Conservation (phyloP, 2,329 filamentous ascomycete species). For the Colletotrichum melonis region DNA sequence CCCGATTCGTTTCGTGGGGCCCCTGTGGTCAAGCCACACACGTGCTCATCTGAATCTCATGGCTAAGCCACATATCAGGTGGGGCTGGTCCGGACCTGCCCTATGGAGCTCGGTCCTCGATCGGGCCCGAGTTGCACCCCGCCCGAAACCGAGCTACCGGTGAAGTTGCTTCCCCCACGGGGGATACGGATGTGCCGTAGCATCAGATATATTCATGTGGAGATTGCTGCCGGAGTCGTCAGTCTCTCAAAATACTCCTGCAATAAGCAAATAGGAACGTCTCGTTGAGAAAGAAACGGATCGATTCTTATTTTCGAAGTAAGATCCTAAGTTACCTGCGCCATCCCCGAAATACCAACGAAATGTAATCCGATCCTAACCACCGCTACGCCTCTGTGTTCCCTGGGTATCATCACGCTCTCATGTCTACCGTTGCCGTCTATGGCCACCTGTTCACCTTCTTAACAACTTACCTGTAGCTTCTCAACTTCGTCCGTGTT, state of each 20-base stretch:
- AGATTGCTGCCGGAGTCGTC: neutral
- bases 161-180: neutral
- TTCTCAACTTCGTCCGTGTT: constrained; percentile 42
- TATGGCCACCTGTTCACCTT: too few relatives aligned
- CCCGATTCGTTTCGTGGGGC: neutral
- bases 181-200: neutral
- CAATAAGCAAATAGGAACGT: neutral
- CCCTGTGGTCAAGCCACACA: neutral
- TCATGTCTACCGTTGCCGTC: neutral
- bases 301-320: neutral
- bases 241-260: too few relatives aligned
- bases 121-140: constrained; percentile 13
- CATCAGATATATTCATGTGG: neutral
- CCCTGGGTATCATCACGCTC: constrained; percentile 11
- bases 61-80: neutral
- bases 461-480: constrained; percentile 36
- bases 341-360: neutral
- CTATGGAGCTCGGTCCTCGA: neutral
- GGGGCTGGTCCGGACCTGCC: neutral
- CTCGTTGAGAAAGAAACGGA: neutral
- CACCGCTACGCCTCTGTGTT: neutral
- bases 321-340: neutral
- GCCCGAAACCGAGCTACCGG: constrained; percentile 11
- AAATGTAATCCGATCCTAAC: neutral
- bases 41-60: neutral